Percentiles rank a stretch among this genome's conserved stretches.
phyloP scores from a whole-genome alignment of 2,329 filamentous ascomycete species.

The Leptographium radiaticola region DNA sequence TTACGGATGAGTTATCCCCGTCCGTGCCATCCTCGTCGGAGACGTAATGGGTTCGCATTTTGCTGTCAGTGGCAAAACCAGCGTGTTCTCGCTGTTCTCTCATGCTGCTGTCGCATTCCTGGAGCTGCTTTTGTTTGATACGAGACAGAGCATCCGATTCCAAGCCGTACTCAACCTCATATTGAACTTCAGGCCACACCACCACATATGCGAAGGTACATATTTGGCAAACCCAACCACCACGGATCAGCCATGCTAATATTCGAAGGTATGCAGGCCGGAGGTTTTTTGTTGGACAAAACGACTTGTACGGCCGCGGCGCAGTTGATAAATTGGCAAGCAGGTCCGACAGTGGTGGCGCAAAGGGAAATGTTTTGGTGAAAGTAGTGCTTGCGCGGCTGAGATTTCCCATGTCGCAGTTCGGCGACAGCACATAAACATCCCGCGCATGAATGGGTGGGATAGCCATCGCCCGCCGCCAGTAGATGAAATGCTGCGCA shows the following conservation, averaged over 20 bases:
- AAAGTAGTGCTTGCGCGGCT: constrained; percentile 58
- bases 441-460: constrained; percentile 82
- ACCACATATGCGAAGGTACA: constrained; percentile 85
- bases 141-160: constrained; percentile 47
- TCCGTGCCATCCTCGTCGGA: not conserved
- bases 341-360: constrained; percentile 75
- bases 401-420: constrained; percentile 65
- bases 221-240: constrained; percentile 87
- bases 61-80: not conserved
- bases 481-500: constrained; percentile 88
- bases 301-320: constrained; percentile 68
- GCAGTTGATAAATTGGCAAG: constrained; percentile 69
- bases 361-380: constrained; percentile 65
- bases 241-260: constrained; percentile 82
- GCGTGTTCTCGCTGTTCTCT: not conserved
- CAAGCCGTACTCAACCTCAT: constrained; percentile 61
- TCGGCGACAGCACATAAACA: constrained; percentile 82
- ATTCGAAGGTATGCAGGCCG: constrained; percentile 81
- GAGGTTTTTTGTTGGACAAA: constrained; percentile 80
- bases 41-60: not conserved
- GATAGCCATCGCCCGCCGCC: constrained; percentile 84
- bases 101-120: not conserved
- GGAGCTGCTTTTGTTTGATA: constrained; percentile 15
- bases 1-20: not conserved
- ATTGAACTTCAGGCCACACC: constrained; percentile 69